These are phyloP conservation scores for Phaeotremella skinneri DNA, from an alignment of 768 basidiomycete species.

Conservation along the genomic window DNA sequence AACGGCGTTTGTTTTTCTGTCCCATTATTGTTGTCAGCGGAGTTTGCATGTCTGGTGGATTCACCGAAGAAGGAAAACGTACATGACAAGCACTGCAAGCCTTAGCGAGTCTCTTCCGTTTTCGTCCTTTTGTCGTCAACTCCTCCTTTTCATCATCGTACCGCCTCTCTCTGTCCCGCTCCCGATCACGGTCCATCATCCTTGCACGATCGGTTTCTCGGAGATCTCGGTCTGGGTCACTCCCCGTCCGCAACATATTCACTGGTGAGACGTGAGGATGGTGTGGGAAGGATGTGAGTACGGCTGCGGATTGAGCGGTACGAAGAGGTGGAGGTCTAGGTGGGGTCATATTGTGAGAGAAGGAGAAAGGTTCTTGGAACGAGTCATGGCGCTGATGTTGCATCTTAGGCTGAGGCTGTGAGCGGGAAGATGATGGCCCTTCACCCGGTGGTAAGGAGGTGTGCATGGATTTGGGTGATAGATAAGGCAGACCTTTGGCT, in stretches of 20 bases:
- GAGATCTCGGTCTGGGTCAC: conserved; percentile 5
- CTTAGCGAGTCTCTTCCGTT: conserved; percentile 51
- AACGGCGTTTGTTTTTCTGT: conserved; percentile 51
- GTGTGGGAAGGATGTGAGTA: background rate
- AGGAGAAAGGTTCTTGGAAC: conserved; percentile 6
- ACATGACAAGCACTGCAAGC: conserved; percentile 52
- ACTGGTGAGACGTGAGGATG: conserved; percentile 6
- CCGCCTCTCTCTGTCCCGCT: background rate
- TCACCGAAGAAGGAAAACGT: conserved; percentile 15
- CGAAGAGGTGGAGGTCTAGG: conserved; percentile 5
- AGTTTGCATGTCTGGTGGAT: background rate
- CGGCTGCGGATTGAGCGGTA: conserved; percentile 9
- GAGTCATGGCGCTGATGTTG: background rate
- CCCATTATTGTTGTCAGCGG: background rate
- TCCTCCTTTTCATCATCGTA: conserved; percentile 34
- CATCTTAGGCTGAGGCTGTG: conserved; percentile 1
- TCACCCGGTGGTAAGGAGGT: conserved; percentile 8
- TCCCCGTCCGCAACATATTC: conserved; percentile 4
- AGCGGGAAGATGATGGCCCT: conserved; percentile 1
- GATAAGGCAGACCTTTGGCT: conserved; percentile 1
- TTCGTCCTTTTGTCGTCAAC: conserved; percentile 50
- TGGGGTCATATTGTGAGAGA: background rate
- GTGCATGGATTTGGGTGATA: conserved; percentile 23
- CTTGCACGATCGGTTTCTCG: conserved; percentile 2
- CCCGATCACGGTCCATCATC: background rate